Evolutionary conservation across 345 rosid species (phyloP).

Genomic region (Melastoma malabathricum): DNA sequence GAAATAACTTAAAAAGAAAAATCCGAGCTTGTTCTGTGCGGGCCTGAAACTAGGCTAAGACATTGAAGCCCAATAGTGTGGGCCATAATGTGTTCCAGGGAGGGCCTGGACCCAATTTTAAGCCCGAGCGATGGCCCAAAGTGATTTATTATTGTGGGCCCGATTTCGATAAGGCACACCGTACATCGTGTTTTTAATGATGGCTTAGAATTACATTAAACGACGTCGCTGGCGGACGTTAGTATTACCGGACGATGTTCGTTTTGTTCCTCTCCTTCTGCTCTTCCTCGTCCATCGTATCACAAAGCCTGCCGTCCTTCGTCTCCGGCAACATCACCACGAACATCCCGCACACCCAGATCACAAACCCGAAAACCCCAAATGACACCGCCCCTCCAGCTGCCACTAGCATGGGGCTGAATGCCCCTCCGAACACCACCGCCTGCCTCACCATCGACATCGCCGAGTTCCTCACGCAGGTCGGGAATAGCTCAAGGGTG

Average conservation of each 20-base stretch:
- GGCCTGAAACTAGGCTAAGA: too few relatives aligned
- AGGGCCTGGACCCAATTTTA: too few relatives aligned
- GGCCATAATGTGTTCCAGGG: too few relatives aligned
- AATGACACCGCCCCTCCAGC: constrained; percentile 5
- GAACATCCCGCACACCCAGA: constrained; percentile 9
- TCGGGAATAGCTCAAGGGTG: constrained; percentile 38
- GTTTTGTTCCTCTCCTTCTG: background rate
- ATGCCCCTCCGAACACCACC: constrained; percentile 9
- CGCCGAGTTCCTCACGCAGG: constrained; percentile 34
- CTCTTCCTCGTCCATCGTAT: constrained; percentile 20
- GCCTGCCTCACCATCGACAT: constrained; percentile 33
- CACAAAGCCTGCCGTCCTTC: constrained; percentile 6
- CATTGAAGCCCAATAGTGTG: too few relatives aligned
- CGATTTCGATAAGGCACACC: too few relatives aligned
- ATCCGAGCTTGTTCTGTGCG: too few relatives aligned
- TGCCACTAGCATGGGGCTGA: constrained; percentile 12
- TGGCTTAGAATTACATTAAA: too few relatives aligned
- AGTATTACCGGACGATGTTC: background rate
- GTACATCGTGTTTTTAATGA: too few relatives aligned
- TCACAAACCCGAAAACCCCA: constrained; percentile 11
- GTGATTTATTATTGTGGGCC: too few relatives aligned
- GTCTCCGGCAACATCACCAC: constrained; percentile 13
- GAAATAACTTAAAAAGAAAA: too few relatives aligned
- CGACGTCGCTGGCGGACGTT: too few relatives aligned
- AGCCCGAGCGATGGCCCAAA: too few relatives aligned